Base-by-base conservation (phyloP, 2,329 filamentous ascomycete species). In the Hyphodiscus sp. region DNA sequence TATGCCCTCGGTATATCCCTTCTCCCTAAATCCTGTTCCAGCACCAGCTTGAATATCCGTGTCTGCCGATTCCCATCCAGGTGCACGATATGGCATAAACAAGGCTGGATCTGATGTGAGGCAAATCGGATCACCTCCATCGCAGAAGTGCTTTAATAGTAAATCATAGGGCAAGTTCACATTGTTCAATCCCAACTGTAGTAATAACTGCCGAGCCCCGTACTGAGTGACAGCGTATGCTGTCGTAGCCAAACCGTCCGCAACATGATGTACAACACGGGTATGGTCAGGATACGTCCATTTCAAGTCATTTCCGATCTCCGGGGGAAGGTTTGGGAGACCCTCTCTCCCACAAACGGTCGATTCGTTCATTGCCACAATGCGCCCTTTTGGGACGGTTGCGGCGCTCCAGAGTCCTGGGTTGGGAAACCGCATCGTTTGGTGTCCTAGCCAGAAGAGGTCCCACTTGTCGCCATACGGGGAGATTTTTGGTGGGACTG, bases 141-240 rank as follows among this genome's bases (percentile, higher is more conserved):
- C 55, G 41, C 55, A 58, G 23, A 44, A 55, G 30, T 51, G 19
- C 18, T 45, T 41, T 8, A 52, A 45, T 33, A 56, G 45, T n/a
- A 51, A n/a, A 45, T 58, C 53, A 13, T 49, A 51, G 7, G 29
- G 18, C n/a, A 15, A 18, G 11, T 52, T 45, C 3, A 58, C 30
- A 15, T 41, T 38, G 2, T 16, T 16, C 7, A 53, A 23, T 1
- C 47, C 51, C 5, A 57, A 16, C 20, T 15, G 13, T 20, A 51
- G 20, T 29, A 54, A 20, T 13, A 57, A 20, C 10, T 50, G 48
- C 20, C 55, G 26, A 10, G 55, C 55, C 16, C 48, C 30, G 20
- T 20, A 9, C 42, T 57, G 55, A 2, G 51, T 51, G 11, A 54
- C 29, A 15, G 55, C 54, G 42, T 56, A 56, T 7, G 42, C 54